Evolutionary conservation across 257 asterid species (phyloP).

Genomic region (Solanum clarkiae): DNA sequence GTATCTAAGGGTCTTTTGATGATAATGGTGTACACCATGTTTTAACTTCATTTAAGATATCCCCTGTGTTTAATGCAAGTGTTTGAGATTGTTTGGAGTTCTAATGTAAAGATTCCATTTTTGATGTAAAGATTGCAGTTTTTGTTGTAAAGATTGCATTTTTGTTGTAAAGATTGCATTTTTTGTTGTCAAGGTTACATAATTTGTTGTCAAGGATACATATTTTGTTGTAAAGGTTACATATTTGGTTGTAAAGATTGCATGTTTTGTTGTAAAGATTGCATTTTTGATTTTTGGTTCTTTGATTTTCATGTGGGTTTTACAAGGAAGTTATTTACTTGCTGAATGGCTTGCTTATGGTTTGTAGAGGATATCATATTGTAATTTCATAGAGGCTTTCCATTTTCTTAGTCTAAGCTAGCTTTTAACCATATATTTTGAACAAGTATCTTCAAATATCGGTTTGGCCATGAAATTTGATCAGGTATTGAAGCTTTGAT

Average conservation of each 20-base stretch:
- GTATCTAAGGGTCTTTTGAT: neutral
- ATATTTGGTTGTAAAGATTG: neutral
- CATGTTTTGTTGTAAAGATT: neutral
- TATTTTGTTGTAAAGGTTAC: neutral
- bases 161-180: neutral
- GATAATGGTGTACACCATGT: neutral
- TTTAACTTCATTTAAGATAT: neutral
- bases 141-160: neutral
- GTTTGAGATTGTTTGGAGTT: neutral
- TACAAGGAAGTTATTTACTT: neutral
- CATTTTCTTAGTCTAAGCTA: neutral
- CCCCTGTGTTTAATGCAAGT: neutral
- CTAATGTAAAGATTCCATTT: neutral
- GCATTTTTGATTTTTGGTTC: neutral
- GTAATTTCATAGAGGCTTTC: neutral
- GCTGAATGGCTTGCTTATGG: neutral
- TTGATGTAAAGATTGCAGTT: neutral
- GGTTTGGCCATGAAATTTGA: neutral
- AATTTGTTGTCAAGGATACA: no score
- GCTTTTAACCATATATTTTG: neutral
- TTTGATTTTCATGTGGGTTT: neutral
- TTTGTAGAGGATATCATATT: neutral
- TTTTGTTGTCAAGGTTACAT: neutral
- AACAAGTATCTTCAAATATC: neutral
- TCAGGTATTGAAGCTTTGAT: neutral